Base-by-base conservation (phyloP, 1,284 basidiomycete genomes). In the Phellinidium pouzarii region DNA sequence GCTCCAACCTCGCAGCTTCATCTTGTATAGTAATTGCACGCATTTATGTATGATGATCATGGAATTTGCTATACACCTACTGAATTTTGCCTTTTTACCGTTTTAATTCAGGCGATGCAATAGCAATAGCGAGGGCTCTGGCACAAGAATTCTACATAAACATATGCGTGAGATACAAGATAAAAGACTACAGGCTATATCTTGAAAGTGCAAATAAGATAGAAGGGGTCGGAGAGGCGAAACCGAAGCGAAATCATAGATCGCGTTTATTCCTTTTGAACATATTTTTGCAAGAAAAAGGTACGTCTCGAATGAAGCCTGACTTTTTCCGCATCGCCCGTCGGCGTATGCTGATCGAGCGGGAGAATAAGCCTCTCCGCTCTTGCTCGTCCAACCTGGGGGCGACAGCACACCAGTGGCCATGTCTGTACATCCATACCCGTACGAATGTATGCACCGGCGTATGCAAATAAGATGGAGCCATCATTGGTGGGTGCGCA, bases 381-480 rank as follows among this genome's bases (percentile, higher is more conserved):
- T 66, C 64, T 63, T 80, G 78, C 59, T 81, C 77, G 48, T 72
- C 69, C 23, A 75, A 60, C 12, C 66, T 68, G 4, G 74, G 75
- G 38, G 78, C 57, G 38, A 76, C 63, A 4, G 72, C 77, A 55
- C 68, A 65, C 79, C 79, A 80, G 59, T 77, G 78, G 4, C 79
- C 80, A 53, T 71, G 66, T 50, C 65, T 61, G 66, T 76, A 80
- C 41, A 66, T 66, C 77, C 79, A 80, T 8, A 66, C 1, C 71
- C 64, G 23, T 61, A 56, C 27, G 63, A 59, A 19, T 58, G 58
- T 45, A 57, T 60, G 53, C 58, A 61, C 17, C 61, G 43, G 48
- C 48, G 19, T 46, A 8, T 41, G 36, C n/a, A 23, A 40, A 20
- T 27, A 37, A 12, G 44, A 42, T 47, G 56, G 49, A 41, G 56